These are phyloP conservation scores for Hymenoscyphus scutula DNA, from an alignment of 2,329 filamentous ascomycete genomes.

Conservation along the genomic window DNA sequence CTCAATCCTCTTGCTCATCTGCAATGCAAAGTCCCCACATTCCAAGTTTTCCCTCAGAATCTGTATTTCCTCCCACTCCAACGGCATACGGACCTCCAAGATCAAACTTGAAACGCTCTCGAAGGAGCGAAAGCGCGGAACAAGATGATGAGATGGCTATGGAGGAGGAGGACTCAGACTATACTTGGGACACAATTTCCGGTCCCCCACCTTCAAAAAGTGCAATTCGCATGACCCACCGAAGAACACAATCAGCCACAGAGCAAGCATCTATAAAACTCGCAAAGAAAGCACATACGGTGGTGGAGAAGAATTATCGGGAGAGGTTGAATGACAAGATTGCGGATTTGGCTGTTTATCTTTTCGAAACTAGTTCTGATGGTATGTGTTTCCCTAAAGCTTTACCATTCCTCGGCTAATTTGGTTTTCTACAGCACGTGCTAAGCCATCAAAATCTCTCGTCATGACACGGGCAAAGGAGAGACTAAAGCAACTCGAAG, in stretches of 20 bases:
- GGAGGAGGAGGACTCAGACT: conserved; percentile 18
- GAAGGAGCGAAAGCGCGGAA: background rate
- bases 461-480: conserved; percentile 29
- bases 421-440: conserved; percentile 16
- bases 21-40: conserved; percentile 9
- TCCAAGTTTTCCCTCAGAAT: background rate
- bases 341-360: conserved; percentile 24
- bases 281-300: conserved; percentile 27
- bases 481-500: conserved; percentile 26
- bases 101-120: background rate
- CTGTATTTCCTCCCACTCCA: background rate
- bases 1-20: conserved; percentile 7
- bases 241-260: conserved; percentile 12
- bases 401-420: background rate
- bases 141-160: conserved; percentile 9
- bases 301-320: conserved; percentile 29
- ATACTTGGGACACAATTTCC: conserved; percentile 8
- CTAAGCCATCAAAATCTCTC: conserved; percentile 28
- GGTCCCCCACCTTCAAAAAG: background rate
- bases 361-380: conserved; percentile 28
- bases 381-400: conserved; percentile 14
- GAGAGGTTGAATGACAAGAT: conserved; percentile 30
- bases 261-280: conserved; percentile 15
- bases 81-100: background rate
- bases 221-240: background rate